Evolutionary conservation across 2,329 filamentous ascomycete genomes (phyloP).

Genomic region (Botryosphaeria dothidea): DNA sequence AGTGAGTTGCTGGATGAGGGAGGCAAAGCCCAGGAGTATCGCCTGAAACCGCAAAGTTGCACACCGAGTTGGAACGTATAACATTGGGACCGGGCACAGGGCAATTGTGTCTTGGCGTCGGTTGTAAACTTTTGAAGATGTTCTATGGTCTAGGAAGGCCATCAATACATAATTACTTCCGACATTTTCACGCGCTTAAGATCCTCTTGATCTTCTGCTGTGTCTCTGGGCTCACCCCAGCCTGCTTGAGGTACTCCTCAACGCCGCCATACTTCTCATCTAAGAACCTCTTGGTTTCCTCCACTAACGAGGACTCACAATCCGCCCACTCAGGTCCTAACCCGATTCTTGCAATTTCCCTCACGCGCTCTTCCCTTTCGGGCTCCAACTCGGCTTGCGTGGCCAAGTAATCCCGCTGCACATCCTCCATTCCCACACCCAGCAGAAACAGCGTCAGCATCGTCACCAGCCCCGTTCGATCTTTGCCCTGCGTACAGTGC

Average conservation of each 20-base stretch:
- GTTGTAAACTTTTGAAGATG: too few relatives aligned
- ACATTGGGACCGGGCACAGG: too few relatives aligned
- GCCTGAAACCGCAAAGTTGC: too few relatives aligned
- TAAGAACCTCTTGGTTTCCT: conserved; percentile 59
- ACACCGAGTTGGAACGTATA: too few relatives aligned
- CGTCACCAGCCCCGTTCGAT: conserved; percentile 74
- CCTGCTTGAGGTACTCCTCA: conserved; percentile 62
- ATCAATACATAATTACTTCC: background rate
- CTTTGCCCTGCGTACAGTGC: conserved; percentile 89
- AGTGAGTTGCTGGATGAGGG: too few relatives aligned
- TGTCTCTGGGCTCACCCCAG: conserved; percentile 52
- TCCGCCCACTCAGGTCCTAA: conserved; percentile 58
- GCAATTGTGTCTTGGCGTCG: too few relatives aligned
- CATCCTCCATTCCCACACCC: conserved; percentile 56
- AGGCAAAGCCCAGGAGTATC: too few relatives aligned
- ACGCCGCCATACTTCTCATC: conserved; percentile 65
- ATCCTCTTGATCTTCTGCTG: conserved; percentile 35
- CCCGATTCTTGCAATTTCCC: conserved; percentile 70
- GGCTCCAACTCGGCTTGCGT: conserved; percentile 62
- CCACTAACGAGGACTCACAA: conserved; percentile 58
- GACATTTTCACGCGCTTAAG: conserved; percentile 22
- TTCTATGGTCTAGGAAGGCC: background rate
- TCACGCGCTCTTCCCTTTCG: conserved; percentile 64
- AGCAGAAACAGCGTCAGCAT: conserved; percentile 68
- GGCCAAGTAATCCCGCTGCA: conserved; percentile 71